Base-by-base conservation (phyloP, 441 rosid genomes). In the Aquilaria agallochum region DNA sequence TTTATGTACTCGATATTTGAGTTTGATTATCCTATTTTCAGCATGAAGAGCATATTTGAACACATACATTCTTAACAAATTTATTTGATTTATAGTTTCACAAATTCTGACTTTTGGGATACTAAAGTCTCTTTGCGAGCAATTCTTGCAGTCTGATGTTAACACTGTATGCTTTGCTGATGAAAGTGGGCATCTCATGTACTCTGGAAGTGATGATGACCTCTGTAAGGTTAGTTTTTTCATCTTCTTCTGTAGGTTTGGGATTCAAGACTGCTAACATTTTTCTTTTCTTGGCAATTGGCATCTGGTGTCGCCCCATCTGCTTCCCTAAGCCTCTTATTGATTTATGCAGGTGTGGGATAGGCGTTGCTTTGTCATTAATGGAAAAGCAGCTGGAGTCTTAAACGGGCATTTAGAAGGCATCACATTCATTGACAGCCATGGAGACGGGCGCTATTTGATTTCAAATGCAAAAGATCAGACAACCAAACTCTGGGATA, bases 381-480 rank as follows among this genome's bases (percentile, higher is more conserved):
- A 61, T 65, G 88, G 85, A 58, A 74, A 71, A 67, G 81, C 83
- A 56, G 79, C 74, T 52, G 92, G 92, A 58, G 80, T 83, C 42
- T 74, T 86, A 79, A 67, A 66, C 53, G 90, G 90, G 53, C 93
- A 87, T 71, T 59, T 78, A 34, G 85, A 84, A 80, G 89, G 92
- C 59, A 69, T 86, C 67, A 86, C 89, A 9, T 86, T 70, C 72
- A 61, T 86, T 52, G 87, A 86, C 59, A 84, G 88, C 68, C 86
- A 75, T 62, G 81, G 83, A 11, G 93, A 86, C 76, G 89, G 89
- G 10, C 88, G 88, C 9, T 80, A 86, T 66, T 73, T 86, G 20
- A 86, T 86, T 68, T 84, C 93, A 2, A 84, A 86, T 66, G 93
- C 88, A 54, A 86, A 86, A 75, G 92, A 86, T 71, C 92, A 86